Conservation (phyloP, 352 stramenopile species). For the Pythium myriotylum region DNA sequence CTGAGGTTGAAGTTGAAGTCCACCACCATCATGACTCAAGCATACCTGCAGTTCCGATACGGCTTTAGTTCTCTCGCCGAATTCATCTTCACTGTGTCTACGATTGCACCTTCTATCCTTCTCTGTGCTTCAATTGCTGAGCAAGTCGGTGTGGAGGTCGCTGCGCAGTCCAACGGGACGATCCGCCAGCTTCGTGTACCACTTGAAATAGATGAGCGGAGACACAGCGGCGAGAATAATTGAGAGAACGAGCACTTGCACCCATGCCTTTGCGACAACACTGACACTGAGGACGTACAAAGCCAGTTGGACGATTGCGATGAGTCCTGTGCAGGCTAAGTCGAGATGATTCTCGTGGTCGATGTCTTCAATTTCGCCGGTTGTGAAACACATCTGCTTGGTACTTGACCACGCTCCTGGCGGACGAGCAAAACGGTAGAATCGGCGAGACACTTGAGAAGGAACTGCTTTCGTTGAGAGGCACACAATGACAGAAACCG, state of each 20-base stretch:
- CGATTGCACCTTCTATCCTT: constrained; percentile 3
- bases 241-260: constrained; percentile 51
- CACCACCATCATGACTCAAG: constrained; percentile 3
- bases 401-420: constrained; percentile 56
- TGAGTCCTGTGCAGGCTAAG: constrained; percentile 63
- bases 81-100: too few species aligned
- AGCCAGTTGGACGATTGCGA: constrained; percentile 58
- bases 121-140: constrained; percentile 27
- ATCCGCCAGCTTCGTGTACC: constrained; percentile 71
- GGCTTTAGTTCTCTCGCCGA: not conserved
- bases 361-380: constrained; percentile 51
- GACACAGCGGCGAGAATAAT: constrained; percentile 40
- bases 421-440: constrained; percentile 71
- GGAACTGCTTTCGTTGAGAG: constrained; percentile 42
- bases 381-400: constrained; percentile 68
- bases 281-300: constrained; percentile 74
- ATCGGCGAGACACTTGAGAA: constrained; percentile 57
- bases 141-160: constrained; percentile 48
- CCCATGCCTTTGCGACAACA: constrained; percentile 62
- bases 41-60: constrained; percentile 3
- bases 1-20: constrained; percentile 24
- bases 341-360: constrained; percentile 65
- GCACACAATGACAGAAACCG: constrained; percentile 44
- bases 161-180: constrained; percentile 52
- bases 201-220: constrained; percentile 76